Percentiles rank a stretch among this genome's conserved stretches.
Conservation (phyloP, 2,329 filamentous ascomycete genomes). For the Graphilbum ipis-grandicollis region DNA sequence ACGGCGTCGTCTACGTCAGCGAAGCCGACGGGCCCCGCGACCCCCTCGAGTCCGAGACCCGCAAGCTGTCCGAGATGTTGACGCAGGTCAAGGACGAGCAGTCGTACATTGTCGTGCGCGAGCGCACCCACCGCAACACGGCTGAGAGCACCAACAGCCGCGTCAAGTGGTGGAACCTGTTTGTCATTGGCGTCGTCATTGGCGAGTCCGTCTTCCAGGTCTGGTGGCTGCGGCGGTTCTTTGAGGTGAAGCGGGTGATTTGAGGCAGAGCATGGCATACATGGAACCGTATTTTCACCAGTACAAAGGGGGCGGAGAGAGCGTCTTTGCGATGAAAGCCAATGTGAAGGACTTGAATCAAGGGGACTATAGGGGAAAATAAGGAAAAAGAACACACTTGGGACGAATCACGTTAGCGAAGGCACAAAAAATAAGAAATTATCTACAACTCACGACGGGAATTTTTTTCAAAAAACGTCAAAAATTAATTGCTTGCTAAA, state of each 20-base stretch:
- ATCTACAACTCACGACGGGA: no score
- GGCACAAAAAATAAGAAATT: no score
- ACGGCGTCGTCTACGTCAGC: conserved; percentile 93
- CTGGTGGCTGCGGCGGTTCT: conserved; percentile 98
- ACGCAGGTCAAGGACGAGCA: conserved; percentile 95
- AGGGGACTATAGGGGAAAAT: no score
- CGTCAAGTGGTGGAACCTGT: conserved; percentile 99
- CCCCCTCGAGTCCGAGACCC: conserved; percentile 82
- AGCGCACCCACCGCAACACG: conserved; percentile 93
- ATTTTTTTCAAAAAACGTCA: no score
- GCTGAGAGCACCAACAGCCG: conserved; percentile 94
- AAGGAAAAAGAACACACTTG: no score
- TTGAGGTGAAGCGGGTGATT: conserved; percentile 63
- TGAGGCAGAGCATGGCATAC: conserved; percentile 16
- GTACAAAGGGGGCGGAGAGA: no score
- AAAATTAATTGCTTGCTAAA: no score
- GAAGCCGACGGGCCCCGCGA: conserved; percentile 72
- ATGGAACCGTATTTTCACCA: no score
- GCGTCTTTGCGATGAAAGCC: no score
- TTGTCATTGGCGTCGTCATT: conserved; percentile 76
- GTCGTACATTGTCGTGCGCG: conserved; percentile 85
- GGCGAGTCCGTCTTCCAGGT: conserved; percentile 95
- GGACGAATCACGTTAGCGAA: no score
- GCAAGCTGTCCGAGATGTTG: conserved; percentile 67
- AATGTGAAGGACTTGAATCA: no score